Conservation (phyloP, 306 rosid species). For the Citrullus mucosospermus region DNA sequence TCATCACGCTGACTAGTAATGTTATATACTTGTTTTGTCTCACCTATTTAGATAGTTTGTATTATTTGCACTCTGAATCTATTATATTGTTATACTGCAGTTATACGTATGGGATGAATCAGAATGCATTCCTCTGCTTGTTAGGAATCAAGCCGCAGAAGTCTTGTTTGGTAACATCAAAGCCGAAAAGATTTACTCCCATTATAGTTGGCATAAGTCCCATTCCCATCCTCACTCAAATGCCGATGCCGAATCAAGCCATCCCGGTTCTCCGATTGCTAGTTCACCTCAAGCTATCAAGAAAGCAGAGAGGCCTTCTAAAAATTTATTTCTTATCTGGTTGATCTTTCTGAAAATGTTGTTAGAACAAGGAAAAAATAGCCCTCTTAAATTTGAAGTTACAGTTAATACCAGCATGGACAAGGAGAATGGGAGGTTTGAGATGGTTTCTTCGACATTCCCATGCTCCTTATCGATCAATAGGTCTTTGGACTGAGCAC, state of each 20-base stretch:
- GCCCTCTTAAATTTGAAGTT: constrained; percentile 52
- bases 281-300: constrained; percentile 3
- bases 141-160: constrained; percentile 64
- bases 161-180: constrained; percentile 69
- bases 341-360: constrained; percentile 48
- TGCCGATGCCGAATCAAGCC: background rate
- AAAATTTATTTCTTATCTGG: constrained; percentile 41
- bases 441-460: constrained; percentile 46
- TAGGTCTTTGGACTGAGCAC: constrained; percentile 5
- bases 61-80: background rate
- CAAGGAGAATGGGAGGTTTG: constrained; percentile 55
- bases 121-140: constrained; percentile 45
- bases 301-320: constrained; percentile 19
- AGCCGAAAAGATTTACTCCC: constrained; percentile 45
- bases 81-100: constrained; percentile 27
- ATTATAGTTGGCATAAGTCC: constrained; percentile 26
- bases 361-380: constrained; percentile 54
- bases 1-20: background rate
- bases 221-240: constrained; percentile 5
- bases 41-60: background rate
- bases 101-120: constrained; percentile 71
- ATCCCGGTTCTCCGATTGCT: background rate
- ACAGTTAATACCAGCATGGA: constrained; percentile 33
- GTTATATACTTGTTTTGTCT: background rate
- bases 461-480: constrained; percentile 34